Evolutionary conservation across 208 protist genomes (phyloP), one percentile per base, ranked within the genome.

Genomic region (Trypanosoma brucei): DNA sequence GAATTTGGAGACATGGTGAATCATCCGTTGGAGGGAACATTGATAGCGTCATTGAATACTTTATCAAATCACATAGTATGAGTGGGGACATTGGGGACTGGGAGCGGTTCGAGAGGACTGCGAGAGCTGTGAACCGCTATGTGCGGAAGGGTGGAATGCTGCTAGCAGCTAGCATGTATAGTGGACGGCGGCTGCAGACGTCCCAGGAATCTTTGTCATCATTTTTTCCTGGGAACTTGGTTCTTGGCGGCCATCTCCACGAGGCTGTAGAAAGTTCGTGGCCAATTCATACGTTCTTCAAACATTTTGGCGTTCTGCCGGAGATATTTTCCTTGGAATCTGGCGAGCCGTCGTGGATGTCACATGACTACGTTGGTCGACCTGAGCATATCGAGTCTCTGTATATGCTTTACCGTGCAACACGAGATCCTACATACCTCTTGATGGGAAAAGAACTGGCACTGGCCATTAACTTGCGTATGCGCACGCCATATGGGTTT

Each of bases 11-110:
- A 3, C 3, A 49, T 2, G 13, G 31, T 34, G 50, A 53, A 8
- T 52, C 72, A 34, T 70, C 70, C 31, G 76, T 97, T n/a, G 92
- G 91, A 14, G 77, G 82, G 2, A 68, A 55, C 11, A 62, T 83
- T 9, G 94, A 97, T 62, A 87, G 75, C 57, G 92, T 78, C 33
- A 85, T 84, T 68, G 94, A 97, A 65, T 97, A 97, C 66, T 55
- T 93, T 9, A 67, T 96, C 33, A 97, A 97, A 65, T 49, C 70
- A 5, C 72, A 84, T 36, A 66, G 87, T 11, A 58, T 92, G 9
- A 80, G 87, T 35, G 81, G 84, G 13, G 71, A 87, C n/a, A 59
- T 70, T 56, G 78, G 11, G 42, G 64, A 46, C 70, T 77, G 38
- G 83, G 73, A 57, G 80, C 80, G 31, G 59, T 94, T 73, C 13